Base-by-base conservation (phyloP, 169 alveolate genomes). In the Theileria equi region DNA sequence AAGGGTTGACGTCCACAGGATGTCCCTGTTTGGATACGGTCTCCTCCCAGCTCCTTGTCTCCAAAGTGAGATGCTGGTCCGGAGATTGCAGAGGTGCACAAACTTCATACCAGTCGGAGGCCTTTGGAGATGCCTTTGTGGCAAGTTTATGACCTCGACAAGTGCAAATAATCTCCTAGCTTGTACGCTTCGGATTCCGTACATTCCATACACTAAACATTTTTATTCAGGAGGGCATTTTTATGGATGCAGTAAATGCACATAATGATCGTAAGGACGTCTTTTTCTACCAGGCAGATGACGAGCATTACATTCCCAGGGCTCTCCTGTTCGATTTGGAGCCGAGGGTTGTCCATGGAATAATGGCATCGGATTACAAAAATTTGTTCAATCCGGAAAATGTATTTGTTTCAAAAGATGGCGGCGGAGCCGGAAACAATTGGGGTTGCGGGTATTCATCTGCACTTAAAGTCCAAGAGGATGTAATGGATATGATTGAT, bases 341-440 rank as follows among this genome's bases (percentile, higher is more conserved):
- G 78, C 99, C 99, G 0, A 73, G 99, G 64, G 98, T 96, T 7
- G 88, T 96, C 16, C 80, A 94, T 53, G 79, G 87, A 62, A 86
- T 62, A 3, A 67, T 78, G 71, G 80, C 79, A 34, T 90, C 96
- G 19, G 96, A 93, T 34, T 95, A 91, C 76, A 80, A 91, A 23
- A 88, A 95, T 40, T 82, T 98, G 6, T 97, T 95, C 79, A 97
- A 98, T 79, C 99, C 99, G 1, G 99, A 98, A 80, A 97, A 97
- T 82, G 91, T 96, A 55, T 97, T 90, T 67, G 85, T 95, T 40
- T 89, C 98, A 43, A 96, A 94, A 74, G 99, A 96, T 48, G 99
- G 99, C 6, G 97, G 98, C 13, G 99, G 99, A 29, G 99, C 99
- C 11, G 99, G 99, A 1, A 98, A 96, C 81, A 95, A 94, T 77